phyloP scores from a whole-genome alignment of 495 filamentous ascomycete species.

The Aspergillus hancockii region DNA sequence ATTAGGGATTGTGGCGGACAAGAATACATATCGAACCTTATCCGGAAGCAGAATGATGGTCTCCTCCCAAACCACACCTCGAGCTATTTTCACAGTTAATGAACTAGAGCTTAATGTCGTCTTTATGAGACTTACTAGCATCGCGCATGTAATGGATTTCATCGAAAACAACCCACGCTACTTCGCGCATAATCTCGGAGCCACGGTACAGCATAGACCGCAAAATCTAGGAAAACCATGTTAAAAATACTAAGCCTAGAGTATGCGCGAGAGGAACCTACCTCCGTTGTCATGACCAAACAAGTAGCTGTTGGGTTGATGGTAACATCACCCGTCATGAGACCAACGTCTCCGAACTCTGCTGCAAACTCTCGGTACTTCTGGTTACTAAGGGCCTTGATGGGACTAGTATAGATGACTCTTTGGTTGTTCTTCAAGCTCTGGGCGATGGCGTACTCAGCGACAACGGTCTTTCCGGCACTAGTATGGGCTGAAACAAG shows the following conservation, averaged over 20 bases:
- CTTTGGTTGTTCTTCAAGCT: conserved; percentile 95
- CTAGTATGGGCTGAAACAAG: conserved; percentile 96
- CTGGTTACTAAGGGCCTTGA: conserved; percentile 97
- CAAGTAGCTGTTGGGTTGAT: conserved; percentile 98
- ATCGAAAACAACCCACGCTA: conserved; percentile 96
- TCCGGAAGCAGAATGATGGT: conserved; percentile 96
- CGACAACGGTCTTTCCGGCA: conserved; percentile 97
- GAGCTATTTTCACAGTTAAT: conserved; percentile 42
- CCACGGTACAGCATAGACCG: conserved; percentile 97
- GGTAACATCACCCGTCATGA: conserved; percentile 99
- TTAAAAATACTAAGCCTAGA: conserved; percentile 8
- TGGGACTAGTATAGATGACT: conserved; percentile 98
- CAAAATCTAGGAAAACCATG: conserved; percentile 61
- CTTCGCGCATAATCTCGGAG: conserved; percentile 98
- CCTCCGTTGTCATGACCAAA: conserved; percentile 97
- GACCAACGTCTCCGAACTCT: conserved; percentile 93
- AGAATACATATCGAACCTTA: conserved; percentile 97
- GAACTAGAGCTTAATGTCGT: neutral
- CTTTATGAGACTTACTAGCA: conserved; percentile 48
- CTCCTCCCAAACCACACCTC: conserved; percentile 98
- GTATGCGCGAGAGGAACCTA: conserved; percentile 15
- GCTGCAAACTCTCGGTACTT: conserved; percentile 95
- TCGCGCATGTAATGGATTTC: conserved; percentile 99
- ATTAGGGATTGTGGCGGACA: conserved; percentile 98
- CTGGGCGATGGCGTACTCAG: conserved; percentile 97